A percentile compares a stretch with the other conserved stretches of the same genome.
Conservation (phyloP, 2,329 filamentous ascomycete species). For the Alternaria gaisen region DNA sequence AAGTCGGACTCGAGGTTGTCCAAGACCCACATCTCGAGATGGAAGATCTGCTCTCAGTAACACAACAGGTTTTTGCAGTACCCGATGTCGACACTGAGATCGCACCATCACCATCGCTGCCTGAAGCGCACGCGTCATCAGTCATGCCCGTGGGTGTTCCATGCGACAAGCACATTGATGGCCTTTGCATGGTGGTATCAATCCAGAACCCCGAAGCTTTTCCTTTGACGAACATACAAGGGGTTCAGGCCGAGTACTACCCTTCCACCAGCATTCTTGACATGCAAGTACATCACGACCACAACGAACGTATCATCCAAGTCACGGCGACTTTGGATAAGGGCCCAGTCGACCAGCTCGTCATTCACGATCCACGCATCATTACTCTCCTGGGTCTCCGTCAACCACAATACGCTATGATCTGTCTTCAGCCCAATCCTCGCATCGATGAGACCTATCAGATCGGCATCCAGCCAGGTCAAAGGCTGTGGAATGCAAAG, state of each 20-base stretch:
- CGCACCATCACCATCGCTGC: neutral
- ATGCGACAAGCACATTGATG: neutral
- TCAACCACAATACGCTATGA: slow-evolving; percentile 5
- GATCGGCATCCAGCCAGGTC: slow-evolving; percentile 11
- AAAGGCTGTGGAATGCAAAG: neutral
- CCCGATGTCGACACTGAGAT: neutral
- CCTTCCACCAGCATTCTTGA: slow-evolving; percentile 15
- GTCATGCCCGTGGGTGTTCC: neutral
- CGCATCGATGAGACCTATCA: slow-evolving; percentile 21
- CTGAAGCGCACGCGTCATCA: no score
- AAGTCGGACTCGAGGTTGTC: neutral
- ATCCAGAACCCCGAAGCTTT: slow-evolving; percentile 25
- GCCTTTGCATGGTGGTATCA: slow-evolving; percentile 2
- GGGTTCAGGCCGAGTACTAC: slow-evolving; percentile 23
- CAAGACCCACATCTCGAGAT: neutral
- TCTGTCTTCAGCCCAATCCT: neutral
- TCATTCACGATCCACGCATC: slow-evolving; percentile 20
- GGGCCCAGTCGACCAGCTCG: slow-evolving; percentile 24
- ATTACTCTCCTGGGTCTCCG: slow-evolving; percentile 23
- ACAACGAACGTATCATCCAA: slow-evolving; percentile 5
- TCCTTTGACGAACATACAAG: slow-evolving; percentile 19
- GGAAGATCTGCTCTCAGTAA: neutral
- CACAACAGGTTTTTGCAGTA: neutral
- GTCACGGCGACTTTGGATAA: slow-evolving; percentile 25
- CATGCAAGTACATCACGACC: slow-evolving; percentile 17